Base-by-base conservation (phyloP, 2,329 filamentous ascomycete species). In the Pestalotiopsis sp. region DNA sequence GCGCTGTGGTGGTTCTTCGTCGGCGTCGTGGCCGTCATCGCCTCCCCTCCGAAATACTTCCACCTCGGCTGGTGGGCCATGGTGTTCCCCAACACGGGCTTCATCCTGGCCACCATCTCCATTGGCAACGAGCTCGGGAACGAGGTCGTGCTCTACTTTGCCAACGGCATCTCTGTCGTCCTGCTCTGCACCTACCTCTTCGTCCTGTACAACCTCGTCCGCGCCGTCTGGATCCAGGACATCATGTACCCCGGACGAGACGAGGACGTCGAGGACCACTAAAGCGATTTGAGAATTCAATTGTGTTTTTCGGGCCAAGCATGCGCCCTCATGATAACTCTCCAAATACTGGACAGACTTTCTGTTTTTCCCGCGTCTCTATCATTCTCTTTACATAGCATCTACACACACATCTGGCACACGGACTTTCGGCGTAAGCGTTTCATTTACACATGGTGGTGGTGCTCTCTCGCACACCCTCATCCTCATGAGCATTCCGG, bases 11-110 rank as follows among this genome's bases (percentile, higher is more conserved):
- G 86, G 85, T 90, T 88, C 76, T 82, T 81, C 66, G 83, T 87
- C 57, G 84, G 83, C 2, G 75, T 81, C 20, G 76, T 87, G 39
- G 84, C 85, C 56, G 69, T 70, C 65, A 69, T 70, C 49, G 25
- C 69, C 2, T 80, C 81, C 12, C 84, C 81, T 4, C 82, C 85
- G 73, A 84, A 83, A 75, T 80, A 81, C 71, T 90, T 90, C 72
- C 86, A 89, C 70, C 81, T 91, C 2, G 87, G 87, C 0, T 91
- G 88, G 88, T 92, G 88, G 86, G 88, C 89, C 0, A 85, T 88
- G 77, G 86, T 90, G 11, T 90, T 90, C 77, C 88, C 88, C 61
- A 90, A 90, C 76, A 86, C 85, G 0, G 88, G 88, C 4, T 90
- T 90, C 73, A 85, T 84, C 4, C 79, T 90, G 61, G 85, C 85